Evolutionary conservation across 768 basidiomycete genomes (phyloP).

Genomic region (Calocybe cyanea): DNA sequence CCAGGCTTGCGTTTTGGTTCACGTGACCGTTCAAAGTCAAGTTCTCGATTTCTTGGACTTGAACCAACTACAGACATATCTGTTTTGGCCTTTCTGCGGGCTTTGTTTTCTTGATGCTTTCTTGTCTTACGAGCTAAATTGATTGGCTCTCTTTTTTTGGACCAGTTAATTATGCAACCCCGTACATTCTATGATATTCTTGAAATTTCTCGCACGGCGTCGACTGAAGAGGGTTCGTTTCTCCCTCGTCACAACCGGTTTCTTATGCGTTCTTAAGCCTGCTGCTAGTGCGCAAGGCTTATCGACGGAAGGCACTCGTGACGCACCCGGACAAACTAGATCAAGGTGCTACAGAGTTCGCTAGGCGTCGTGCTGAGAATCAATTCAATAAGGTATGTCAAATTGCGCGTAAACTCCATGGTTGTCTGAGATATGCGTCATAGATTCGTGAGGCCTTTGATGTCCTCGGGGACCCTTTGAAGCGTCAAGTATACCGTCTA

Average conservation of each 20-base stretch:
- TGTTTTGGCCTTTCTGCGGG: conserved; percentile 2
- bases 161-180: conserved; percentile 25
- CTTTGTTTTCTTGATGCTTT: conserved; percentile 14
- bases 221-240: conserved; percentile 48
- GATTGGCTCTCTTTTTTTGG: conserved; percentile 5
- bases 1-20: too few relatives aligned
- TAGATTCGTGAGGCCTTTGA: conserved; percentile 66
- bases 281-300: conserved; percentile 57
- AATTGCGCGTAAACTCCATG: not conserved
- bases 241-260: too few relatives aligned
- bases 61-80: not conserved
- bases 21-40: conserved; percentile 5
- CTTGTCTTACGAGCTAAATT: not conserved
- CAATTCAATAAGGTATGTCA: conserved; percentile 56
- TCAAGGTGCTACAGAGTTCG: conserved; percentile 44
- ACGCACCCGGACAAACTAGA: conserved; percentile 74
- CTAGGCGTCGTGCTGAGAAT: conserved; percentile 50
- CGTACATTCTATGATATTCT: conserved; percentile 39
- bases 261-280: not conserved
- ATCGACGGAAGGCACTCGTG: conserved; percentile 62
- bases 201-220: conserved; percentile 39
- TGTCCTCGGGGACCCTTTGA: conserved; percentile 49
- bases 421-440: conserved; percentile 8
- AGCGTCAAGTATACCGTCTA: conserved; percentile 42
- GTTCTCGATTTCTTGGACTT: not conserved